Base-by-base conservation (phyloP, 352 stramenopile species). In the Phytophthora pistaciae region DNA sequence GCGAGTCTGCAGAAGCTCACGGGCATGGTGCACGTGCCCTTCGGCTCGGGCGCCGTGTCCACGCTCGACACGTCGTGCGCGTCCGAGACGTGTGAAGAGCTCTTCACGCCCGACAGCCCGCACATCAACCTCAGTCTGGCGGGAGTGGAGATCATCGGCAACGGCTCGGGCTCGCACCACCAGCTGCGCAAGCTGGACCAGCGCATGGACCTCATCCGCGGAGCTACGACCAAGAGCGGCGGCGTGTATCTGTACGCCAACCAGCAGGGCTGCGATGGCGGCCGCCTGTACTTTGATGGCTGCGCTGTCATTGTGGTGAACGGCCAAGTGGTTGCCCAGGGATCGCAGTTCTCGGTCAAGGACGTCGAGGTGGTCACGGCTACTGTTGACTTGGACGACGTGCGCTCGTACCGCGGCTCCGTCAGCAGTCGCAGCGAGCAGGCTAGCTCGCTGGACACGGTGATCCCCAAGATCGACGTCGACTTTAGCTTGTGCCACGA, bases 231-330 rank as follows among this genome's bases (percentile, higher is more conserved):
- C 31, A 99, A 99, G 80, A 98, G 95, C 77, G 98, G 98, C 18
- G 98, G 98, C n/a, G 88, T 99, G 29, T 99, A 99, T 77, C 68
- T 99, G 18, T 99, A 99, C 76, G 88, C 97, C 18, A 99, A 99
- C 73, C 94, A 98, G 78, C 90, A 98, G 56, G 98, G 98, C 20
- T 99, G 98, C 66, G 98, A 99, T 70, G 98, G 98, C 31, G 95
- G 95, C 0, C 93, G 98, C 27, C 68, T 98, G 1, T 99, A 99
- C 77, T 99, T 97, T 77, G 98, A 99, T 76, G 98, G 98, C 20
- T 99, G 96, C 70, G 94, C 97, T 18, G 83, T 99, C 14, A 99
- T 99, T 79, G 96, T 98, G 11, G 92, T 97, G 38, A 99, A 99
- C 72, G 98, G 98, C 9, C 78, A 97, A 38, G 88, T 99, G 44